Conservation (phyloP, 805 yeast species). For the Pichia insulana region DNA sequence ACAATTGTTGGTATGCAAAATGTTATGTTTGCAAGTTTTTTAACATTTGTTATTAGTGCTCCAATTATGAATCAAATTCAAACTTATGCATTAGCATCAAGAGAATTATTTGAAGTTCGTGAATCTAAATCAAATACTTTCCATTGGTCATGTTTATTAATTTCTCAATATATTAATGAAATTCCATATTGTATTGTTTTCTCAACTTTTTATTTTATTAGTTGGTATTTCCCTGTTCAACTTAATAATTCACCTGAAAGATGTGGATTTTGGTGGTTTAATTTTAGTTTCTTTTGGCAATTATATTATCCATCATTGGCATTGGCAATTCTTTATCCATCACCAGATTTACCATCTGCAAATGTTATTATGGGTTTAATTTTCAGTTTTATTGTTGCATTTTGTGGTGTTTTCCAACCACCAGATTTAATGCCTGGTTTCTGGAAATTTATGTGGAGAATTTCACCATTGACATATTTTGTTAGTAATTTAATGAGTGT, state of each 20-base stretch:
- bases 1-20: conserved; percentile 52
- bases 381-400: conserved; percentile 49
- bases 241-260: conserved; percentile 29
- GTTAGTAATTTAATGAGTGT: conserved; percentile 44
- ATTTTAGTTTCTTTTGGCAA: conserved; percentile 32
- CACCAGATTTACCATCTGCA: conserved; percentile 65
- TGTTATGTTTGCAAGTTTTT: conserved; percentile 42
- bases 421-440: conserved; percentile 58
- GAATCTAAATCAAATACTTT: conserved; percentile 65
- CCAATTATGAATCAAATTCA: conserved; percentile 58
- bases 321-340: conserved; percentile 42
- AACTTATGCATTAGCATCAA: conserved; percentile 44
- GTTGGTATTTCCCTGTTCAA: conserved; percentile 31
- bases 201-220: conserved; percentile 39
- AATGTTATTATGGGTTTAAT: conserved; percentile 48
- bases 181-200: conserved; percentile 47
- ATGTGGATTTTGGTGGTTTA: conserved; percentile 41
- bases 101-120: conserved; percentile 62
- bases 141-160: conserved; percentile 55
- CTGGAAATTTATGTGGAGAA: conserved; percentile 79
- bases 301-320: conserved; percentile 43
- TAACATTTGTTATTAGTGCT: conserved; percentile 49
- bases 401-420: conserved; percentile 65
- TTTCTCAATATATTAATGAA: conserved; percentile 48
- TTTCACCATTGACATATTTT: conserved; percentile 66